Base-by-base conservation (phyloP, 441 rosid genomes). In the Capsella rubella region DNA sequence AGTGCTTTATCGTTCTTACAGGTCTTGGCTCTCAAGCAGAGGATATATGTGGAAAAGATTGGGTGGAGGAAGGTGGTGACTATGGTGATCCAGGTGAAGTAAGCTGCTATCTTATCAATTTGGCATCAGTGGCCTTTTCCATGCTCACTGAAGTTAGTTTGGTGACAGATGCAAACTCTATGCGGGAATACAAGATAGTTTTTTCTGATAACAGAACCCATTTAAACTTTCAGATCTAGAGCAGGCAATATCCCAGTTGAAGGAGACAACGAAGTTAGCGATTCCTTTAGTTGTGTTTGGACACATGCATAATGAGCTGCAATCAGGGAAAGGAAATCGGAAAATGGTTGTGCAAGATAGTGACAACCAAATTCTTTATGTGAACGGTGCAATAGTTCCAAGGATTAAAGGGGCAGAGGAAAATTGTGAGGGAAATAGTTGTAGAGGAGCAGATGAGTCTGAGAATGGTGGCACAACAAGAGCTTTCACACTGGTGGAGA, bases 301-400 rank as follows among this genome's bases (percentile, higher is more conserved):
- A 29, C 98, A 93, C 86, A 91, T 90, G 98, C 97, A 94, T 52
- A 91, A 94, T 65, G 84, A 86, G 86, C 87, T 91, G 62, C 86
- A 88, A 52, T 31, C 81, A 29, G 84, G 93, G 53, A 86, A 84
- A 54, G 95, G 91, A 56, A 71, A 79, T 9, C 82, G 91, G 43
- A 86, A 89, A 85, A 91, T 94, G 97, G 80, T 86, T 34, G 86
- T 78, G 71, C 73, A 79, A 45, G 88, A 85, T 39, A 47, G 72
- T 53, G 91, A 87, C 74, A 76, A 82, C 47, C 35, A 76, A 40
- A 86, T 77, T n/a, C 63, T 94, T 66, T 94, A 87, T 84, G 75
- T 94, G 64, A 90, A 91, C 37, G 97, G 92, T 16, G 97, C 99
- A 42, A 73, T 94, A 45, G 90, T 94, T 77, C 99, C 97, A 4